These are phyloP conservation scores for Tremellales sp. DNA, from an alignment of 1,284 basidiomycete genomes.

Conservation along the genomic window DNA sequence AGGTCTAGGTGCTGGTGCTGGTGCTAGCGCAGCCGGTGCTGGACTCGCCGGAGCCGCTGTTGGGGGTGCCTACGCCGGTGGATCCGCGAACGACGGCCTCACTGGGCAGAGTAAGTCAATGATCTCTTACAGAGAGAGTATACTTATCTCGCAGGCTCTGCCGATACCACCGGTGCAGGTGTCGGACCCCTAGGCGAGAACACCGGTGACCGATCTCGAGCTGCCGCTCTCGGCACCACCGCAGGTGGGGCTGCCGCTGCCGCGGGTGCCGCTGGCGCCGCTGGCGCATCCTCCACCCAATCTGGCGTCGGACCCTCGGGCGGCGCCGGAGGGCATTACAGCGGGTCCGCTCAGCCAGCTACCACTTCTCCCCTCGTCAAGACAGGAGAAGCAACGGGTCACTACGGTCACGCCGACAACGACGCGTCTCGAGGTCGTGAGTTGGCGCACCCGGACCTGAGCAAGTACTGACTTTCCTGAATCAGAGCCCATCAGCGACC, in stretches of 20 bases:
- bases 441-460: not conserved
- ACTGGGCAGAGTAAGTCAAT: constrained; percentile 34
- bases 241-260: constrained; percentile 15
- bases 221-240: constrained; percentile 15
- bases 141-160: constrained; percentile 1
- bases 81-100: constrained; percentile 25
- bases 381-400: not conserved
- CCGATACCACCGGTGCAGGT: constrained; percentile 18
- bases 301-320: constrained; percentile 12
- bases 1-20: too few species aligned
- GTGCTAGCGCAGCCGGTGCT: not conserved
- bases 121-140: not conserved
- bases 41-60: not conserved
- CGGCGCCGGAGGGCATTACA: constrained; percentile 19
- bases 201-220: constrained; percentile 2
- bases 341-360: not conserved
- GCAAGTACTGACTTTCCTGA: not conserved
- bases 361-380: not conserved
- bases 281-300: not conserved
- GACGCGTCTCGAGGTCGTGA: constrained; percentile 18
- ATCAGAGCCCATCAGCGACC: constrained; percentile 24
- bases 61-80: constrained; percentile 28
- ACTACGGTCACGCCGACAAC: constrained; percentile 11
- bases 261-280: constrained; percentile 7
- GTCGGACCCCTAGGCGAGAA: constrained; percentile 28